Evolutionary conservation across 2,329 filamentous ascomycete species (phyloP).

Genomic region (Nemania serpens): DNA sequence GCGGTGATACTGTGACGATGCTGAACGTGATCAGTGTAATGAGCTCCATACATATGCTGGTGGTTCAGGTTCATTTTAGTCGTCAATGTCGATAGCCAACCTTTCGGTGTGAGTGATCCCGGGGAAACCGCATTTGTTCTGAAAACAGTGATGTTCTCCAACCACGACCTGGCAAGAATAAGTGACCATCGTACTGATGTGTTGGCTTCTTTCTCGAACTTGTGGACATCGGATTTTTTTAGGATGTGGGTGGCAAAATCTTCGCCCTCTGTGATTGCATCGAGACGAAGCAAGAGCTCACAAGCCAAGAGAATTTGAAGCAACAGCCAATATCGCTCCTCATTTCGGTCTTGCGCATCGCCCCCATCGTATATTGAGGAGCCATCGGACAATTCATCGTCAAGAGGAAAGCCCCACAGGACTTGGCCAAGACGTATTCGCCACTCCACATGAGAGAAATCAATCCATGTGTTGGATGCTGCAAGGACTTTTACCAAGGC

Average conservation of each 20-base stretch:
- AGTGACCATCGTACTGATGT: constrained; percentile 69
- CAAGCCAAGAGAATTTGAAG: constrained; percentile 68
- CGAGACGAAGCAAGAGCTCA: constrained; percentile 67
- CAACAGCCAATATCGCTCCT: constrained; percentile 70
- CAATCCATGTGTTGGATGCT: constrained; percentile 71
- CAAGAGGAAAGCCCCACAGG: constrained; percentile 63
- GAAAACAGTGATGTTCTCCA: constrained; percentile 68
- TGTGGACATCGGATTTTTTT: constrained; percentile 60
- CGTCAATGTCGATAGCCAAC: constrained; percentile 64
- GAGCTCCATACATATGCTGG: constrained; percentile 42
- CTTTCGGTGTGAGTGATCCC: constrained; percentile 41
- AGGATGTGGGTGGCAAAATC: constrained; percentile 58
- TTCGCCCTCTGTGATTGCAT: constrained; percentile 65
- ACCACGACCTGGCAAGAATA: constrained; percentile 66
- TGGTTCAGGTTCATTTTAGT: constrained; percentile 55
- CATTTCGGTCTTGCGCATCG: constrained; percentile 56
- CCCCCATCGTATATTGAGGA: constrained; percentile 56
- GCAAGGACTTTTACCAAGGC: constrained; percentile 69
- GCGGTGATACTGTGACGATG: constrained; percentile 41
- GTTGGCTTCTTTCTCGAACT: constrained; percentile 66
- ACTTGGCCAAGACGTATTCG: constrained; percentile 74
- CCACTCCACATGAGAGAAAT: constrained; percentile 77
- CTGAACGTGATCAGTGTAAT: constrained; percentile 46
- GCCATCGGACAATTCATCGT: constrained; percentile 58
- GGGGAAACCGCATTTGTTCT: constrained; percentile 47